Evolutionary conservation across 179 eudicot species (phyloP).

Genomic region (Camellia oleifera): DNA sequence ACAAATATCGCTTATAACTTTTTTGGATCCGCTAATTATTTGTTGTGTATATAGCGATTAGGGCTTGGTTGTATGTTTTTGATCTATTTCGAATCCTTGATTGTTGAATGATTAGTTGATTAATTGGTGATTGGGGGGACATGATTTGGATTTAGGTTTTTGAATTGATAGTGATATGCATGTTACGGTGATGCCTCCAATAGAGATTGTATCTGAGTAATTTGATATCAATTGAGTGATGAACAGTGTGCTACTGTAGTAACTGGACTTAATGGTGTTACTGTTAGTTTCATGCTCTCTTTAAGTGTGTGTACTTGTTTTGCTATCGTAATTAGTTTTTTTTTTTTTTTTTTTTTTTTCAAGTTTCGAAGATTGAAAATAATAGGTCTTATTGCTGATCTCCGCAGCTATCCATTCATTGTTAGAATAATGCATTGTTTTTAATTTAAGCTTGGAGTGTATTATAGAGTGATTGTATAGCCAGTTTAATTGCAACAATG

Average conservation of each 20-base stretch:
- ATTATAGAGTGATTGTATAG: not conserved
- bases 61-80: conserved; percentile 14
- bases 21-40: conserved; percentile 7
- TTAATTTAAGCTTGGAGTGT: not conserved
- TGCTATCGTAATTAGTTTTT: not conserved
- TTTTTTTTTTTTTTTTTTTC: not conserved
- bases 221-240: conserved; percentile 6
- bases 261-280: not conserved
- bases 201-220: not conserved
- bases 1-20: not conserved
- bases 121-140: not conserved
- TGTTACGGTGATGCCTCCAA: not conserved
- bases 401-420: not conserved
- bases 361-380: not conserved
- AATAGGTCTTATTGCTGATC: not conserved
- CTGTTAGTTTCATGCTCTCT: not conserved
- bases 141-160: not conserved
- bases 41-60: not conserved
- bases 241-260: conserved; percentile 1
- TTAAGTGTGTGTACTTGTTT: not conserved
- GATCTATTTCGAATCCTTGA: conserved; percentile 12
- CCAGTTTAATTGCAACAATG: not conserved
- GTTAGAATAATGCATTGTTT: conserved; percentile 1
- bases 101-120: not conserved
- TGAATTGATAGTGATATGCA: not conserved